Conservation (phyloP, 2,329 filamentous ascomycete species). For the Shiraia bambusicola region DNA sequence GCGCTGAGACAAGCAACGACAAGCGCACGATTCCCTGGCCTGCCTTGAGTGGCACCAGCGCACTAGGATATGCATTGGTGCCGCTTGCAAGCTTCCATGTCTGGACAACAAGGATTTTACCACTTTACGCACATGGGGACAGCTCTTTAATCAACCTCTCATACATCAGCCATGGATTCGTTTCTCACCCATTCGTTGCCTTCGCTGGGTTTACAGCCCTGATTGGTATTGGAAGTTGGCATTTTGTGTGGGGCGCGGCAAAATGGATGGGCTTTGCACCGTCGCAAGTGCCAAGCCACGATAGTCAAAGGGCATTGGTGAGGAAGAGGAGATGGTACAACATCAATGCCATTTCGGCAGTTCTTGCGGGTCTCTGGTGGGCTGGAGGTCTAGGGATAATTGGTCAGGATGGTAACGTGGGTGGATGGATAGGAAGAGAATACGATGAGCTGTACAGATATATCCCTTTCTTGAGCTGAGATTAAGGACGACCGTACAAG, state of each 20-base stretch:
- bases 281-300: slow-evolving; percentile 53
- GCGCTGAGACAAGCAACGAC: slow-evolving; percentile 62
- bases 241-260: slow-evolving; percentile 84
- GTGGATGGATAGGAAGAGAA: slow-evolving; percentile 76
- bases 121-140: slow-evolving; percentile 75
- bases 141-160: slow-evolving; percentile 81
- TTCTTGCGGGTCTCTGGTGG: slow-evolving; percentile 71
- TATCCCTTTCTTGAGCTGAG: slow-evolving; percentile 55
- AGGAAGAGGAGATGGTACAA: slow-evolving; percentile 69
- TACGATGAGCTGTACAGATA: slow-evolving; percentile 74
- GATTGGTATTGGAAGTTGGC: slow-evolving; percentile 67
- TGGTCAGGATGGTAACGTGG: slow-evolving; percentile 66
- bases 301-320: slow-evolving; percentile 52
- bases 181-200: slow-evolving; percentile 66
- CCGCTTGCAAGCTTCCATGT: slow-evolving; percentile 70
- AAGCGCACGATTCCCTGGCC: slow-evolving; percentile 65
- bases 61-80: slow-evolving; percentile 70
- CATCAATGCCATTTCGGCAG: slow-evolving; percentile 65
- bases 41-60: slow-evolving; percentile 65
- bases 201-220: slow-evolving; percentile 70
- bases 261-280: slow-evolving; percentile 73
- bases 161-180: slow-evolving; percentile 84
- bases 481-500: background rate
- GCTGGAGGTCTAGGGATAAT: slow-evolving; percentile 78
- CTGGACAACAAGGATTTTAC: slow-evolving; percentile 73